Percentiles rank a stretch among this genome's conserved stretches.
Conservation (phyloP, 1,284 basidiomycete genomes). For the Fomitopsis palustris region DNA sequence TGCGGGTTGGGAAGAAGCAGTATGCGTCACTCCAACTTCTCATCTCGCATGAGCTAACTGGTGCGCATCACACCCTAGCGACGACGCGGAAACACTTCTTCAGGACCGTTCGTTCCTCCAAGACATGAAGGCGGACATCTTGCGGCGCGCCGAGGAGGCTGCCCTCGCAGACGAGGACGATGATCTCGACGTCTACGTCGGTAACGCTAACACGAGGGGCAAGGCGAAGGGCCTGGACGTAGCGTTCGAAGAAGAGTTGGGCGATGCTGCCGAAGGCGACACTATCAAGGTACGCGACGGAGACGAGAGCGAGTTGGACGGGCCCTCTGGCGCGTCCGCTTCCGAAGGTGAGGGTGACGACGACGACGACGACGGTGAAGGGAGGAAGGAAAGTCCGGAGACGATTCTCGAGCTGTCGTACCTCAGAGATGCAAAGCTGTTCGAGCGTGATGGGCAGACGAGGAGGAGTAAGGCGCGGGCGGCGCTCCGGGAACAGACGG, state of each 20-base stretch:
- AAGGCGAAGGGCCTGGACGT: conserved; percentile 30
- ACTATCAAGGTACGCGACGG: conserved; percentile 56
- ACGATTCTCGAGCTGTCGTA: conserved; percentile 75
- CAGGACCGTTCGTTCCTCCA: conserved; percentile 62
- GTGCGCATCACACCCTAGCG: conserved; percentile 29
- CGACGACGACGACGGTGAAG: conserved; percentile 35
- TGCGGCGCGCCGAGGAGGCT: conserved; percentile 71
- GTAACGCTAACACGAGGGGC: conserved; percentile 9
- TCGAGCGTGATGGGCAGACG: conserved; percentile 73
- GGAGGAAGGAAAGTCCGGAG: conserved; percentile 41
- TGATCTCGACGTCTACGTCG: conserved; percentile 9
- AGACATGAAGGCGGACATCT: conserved; percentile 77
- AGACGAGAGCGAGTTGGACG: conserved; percentile 54
- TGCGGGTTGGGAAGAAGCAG: conserved; percentile 72
- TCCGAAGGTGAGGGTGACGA: conserved; percentile 56
- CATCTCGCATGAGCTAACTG: conserved; percentile 9
- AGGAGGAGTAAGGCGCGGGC: conserved; percentile 61
- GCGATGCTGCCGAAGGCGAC: conserved; percentile 28
- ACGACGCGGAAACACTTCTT: conserved; percentile 40
- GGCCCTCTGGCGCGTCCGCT: conserved; percentile 25
- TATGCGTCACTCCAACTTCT: conserved; percentile 23
- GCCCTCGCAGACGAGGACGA: conserved; percentile 56
- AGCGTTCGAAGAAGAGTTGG: conserved; percentile 52
- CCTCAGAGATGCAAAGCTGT: conserved; percentile 66
- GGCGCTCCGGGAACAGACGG: conserved; percentile 64